Evolutionary conservation across 2,329 filamentous ascomycete species (phyloP).

Genomic region (Epichloe baconii): DNA sequence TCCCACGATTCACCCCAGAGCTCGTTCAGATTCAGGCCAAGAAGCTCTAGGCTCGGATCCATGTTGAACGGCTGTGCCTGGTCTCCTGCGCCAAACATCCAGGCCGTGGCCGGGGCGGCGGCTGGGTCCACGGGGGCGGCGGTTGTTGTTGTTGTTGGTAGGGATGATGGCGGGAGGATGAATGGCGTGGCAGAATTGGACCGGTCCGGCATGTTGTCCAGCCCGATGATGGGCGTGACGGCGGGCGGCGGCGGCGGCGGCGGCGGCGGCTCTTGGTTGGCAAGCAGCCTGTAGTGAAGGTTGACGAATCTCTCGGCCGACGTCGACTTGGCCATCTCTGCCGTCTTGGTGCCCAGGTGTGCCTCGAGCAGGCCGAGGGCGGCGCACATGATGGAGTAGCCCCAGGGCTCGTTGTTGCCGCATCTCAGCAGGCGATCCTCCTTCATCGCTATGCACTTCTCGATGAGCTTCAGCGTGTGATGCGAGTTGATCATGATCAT

Average conservation of each 20-base stretch:
- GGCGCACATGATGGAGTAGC: constrained; percentile 50
- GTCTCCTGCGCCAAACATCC: constrained; percentile 20
- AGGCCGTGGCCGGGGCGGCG: constrained; percentile 19
- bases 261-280: constrained; percentile 35
- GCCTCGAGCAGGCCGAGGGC: constrained; percentile 45
- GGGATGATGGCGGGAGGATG: constrained; percentile 22
- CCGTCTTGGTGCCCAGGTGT: constrained; percentile 43
- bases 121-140: constrained; percentile 22
- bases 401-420: constrained; percentile 52
- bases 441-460: constrained; percentile 47
- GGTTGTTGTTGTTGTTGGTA: constrained; percentile 9
- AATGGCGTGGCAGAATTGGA: constrained; percentile 32
- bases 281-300: constrained; percentile 43
- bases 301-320: constrained; percentile 47
- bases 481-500: constrained; percentile 50
- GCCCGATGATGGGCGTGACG: constrained; percentile 11
- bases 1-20: constrained; percentile 41
- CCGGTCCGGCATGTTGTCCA: constrained; percentile 22
- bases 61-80: constrained; percentile 31
- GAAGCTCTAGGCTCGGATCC: constrained; percentile 39
- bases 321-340: constrained; percentile 43
- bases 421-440: constrained; percentile 48
- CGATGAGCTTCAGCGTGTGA: constrained; percentile 47
- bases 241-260: no score
- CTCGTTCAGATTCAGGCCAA: constrained; percentile 41